Conservation (phyloP, 805 yeast species). For the Kluyveromyces lactis region DNA sequence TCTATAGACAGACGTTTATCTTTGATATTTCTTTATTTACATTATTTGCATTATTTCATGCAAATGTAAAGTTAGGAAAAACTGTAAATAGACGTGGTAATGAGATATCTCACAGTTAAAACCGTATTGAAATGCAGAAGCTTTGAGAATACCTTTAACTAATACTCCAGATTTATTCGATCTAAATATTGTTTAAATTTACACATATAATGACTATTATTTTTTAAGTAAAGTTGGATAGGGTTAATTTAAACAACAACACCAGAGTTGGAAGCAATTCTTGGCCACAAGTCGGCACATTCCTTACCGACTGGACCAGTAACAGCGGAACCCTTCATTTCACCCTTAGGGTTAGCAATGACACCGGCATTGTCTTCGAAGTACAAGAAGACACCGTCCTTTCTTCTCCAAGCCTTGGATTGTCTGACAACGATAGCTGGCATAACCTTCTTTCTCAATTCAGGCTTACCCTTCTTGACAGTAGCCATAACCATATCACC, state of each 20-base stretch:
- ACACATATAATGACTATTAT: slow-evolving; percentile 5
- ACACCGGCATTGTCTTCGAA: slow-evolving; percentile 99
- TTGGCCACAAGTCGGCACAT: slow-evolving; percentile 99
- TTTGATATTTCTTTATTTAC: too few species aligned
- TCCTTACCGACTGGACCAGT: slow-evolving; percentile 99
- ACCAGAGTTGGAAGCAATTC: slow-evolving; percentile 99
- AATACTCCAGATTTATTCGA: slow-evolving; percentile 1
- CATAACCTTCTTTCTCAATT: slow-evolving; percentile 99
- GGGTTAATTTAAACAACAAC: slow-evolving; percentile 79
- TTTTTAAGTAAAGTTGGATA: slow-evolving; percentile 2
- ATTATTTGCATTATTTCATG: too few species aligned
- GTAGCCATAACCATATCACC: slow-evolving; percentile 99
- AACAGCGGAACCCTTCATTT: slow-evolving; percentile 99
- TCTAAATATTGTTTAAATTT: slow-evolving; percentile 6
- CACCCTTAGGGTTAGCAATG: slow-evolving; percentile 99
- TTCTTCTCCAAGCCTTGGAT: slow-evolving; percentile 99
- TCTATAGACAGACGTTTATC: too few species aligned
- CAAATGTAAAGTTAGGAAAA: too few species aligned
- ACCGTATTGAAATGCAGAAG: too few species aligned
- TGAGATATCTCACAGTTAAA: too few species aligned
- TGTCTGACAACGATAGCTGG: slow-evolving; percentile 99
- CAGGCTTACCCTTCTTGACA: slow-evolving; percentile 99
- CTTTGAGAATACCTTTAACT: background rate
- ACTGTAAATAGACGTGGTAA: too few species aligned
- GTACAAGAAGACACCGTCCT: slow-evolving; percentile 98